phyloP scores from a whole-genome alignment of 2,329 filamentous ascomycete species.

The Chrysoporthe austroafricana region DNA sequence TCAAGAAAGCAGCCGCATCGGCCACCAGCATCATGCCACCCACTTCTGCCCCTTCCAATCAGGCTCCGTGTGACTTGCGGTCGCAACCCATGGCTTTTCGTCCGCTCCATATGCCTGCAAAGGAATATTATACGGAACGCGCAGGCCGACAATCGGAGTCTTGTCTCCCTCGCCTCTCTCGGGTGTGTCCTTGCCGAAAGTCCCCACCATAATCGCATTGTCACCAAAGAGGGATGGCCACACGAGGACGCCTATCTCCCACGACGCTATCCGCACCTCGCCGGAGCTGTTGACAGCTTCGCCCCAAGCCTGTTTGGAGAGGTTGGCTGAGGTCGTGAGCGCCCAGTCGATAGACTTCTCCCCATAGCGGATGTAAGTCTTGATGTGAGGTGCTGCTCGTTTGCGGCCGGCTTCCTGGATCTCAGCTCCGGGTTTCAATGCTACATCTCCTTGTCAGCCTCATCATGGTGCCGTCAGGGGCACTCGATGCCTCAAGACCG shows the following conservation, averaged over 20 bases:
- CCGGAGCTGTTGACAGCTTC: conserved; percentile 59
- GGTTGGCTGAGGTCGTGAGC: conserved; percentile 85
- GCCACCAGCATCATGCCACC: conserved; percentile 30
- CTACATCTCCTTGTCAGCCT: background rate
- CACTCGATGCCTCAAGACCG: background rate
- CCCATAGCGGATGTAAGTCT: conserved; percentile 78
- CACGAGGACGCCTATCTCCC: conserved; percentile 81
- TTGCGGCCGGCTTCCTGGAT: conserved; percentile 60
- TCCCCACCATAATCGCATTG: conserved; percentile 65
- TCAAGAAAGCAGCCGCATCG: background rate
- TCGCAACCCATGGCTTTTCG: conserved; percentile 80
- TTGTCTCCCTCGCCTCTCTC: conserved; percentile 32
- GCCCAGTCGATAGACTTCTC: conserved; percentile 76
- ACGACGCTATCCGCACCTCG: conserved; percentile 75
- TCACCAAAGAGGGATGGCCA: conserved; percentile 69
- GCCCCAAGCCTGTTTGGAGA: conserved; percentile 90
- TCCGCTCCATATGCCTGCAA: conserved; percentile 63
- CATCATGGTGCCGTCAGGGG: background rate
- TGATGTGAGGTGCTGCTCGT: conserved; percentile 83
- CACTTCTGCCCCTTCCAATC: conserved; percentile 62
- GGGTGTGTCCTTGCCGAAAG: conserved; percentile 66
- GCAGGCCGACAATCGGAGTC: conserved; percentile 62
- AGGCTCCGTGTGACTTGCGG: conserved; percentile 58
- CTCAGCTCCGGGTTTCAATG: conserved; percentile 23
- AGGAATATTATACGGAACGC: conserved; percentile 84